Evolutionary conservation across 495 filamentous ascomycete species (phyloP), one percentile per base, ranked within the genome.

Genomic region (Aspergillus funiculosus): DNA sequence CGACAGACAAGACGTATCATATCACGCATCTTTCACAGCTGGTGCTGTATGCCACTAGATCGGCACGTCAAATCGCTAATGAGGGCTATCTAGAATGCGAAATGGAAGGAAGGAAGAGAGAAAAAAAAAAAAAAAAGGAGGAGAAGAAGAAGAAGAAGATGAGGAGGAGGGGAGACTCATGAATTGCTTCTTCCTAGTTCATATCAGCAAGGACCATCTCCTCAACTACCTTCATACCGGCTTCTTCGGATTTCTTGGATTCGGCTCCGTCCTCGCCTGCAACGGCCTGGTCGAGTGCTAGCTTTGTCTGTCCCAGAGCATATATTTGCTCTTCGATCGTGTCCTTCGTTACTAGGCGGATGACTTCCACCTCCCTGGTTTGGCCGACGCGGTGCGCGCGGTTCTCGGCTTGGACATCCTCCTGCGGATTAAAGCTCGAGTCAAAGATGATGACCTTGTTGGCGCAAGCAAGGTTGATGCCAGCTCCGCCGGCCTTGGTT

Each of bases 371-470:
- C 13, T 89, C 85, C 19, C 86, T 68, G 6, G 75, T 89, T 62
- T 98, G 92, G 1, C 92, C 94, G 8, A 98, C 86, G 3, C 92
- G 81, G 67, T 98, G 92, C 1, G 92, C 92, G 14, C 92, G 85
- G 59, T 98, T 96, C 66, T 95, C 90, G 0, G 92, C 92, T 62
- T 98, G 92, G 1, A 92, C 76, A 58, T 98, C 92, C 45, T 96
- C 89, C 61, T 98, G 92, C 0, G 92, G 92, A 54, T 98, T 98
- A 65, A 97, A 96, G 21, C 78, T 83, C 39, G 85, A 86, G 63
- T 98, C 92, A 58, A 97, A 96, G 57, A 98, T 91, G 61, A 98
- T 79, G 48, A 98, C 90, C 71, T 95, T 96, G 68, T 97, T 97
- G 2, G 92, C 94, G 30, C 82, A 86, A 9, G 88, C 87, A 24